phyloP scores from a whole-genome alignment of 2,329 filamentous ascomycete genomes.

The Orbilia blumenaviensis region DNA sequence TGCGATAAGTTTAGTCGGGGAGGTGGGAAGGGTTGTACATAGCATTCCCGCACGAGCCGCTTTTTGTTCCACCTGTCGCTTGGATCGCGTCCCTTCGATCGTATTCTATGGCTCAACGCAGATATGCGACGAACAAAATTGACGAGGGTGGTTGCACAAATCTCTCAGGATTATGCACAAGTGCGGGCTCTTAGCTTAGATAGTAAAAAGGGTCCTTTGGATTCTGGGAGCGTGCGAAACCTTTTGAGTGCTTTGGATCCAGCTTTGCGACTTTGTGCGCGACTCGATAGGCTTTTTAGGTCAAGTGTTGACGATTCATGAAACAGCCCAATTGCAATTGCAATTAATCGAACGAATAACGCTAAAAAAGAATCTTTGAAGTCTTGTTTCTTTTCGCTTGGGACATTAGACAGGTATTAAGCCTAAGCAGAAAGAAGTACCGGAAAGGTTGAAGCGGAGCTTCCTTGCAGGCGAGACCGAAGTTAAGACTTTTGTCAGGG shows the following conservation, averaged over 20 bases:
- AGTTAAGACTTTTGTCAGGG: slow-evolving; percentile 20
- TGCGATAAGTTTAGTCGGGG: slow-evolving; percentile 17
- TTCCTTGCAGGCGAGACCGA: slow-evolving; percentile 37
- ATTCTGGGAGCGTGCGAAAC: slow-evolving; percentile 31
- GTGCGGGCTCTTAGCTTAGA: background rate
- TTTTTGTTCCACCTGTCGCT: slow-evolving; percentile 29
- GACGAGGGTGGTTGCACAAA: slow-evolving; percentile 7
- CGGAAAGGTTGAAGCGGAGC: slow-evolving; percentile 39
- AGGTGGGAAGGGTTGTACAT: background rate
- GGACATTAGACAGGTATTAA: slow-evolving; percentile 22
- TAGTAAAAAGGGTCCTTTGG: too few species aligned
- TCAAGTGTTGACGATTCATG: too few species aligned
- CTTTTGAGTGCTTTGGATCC: slow-evolving; percentile 22
- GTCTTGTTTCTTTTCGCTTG: slow-evolving; percentile 13
- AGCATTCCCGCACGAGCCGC: slow-evolving; percentile 43
- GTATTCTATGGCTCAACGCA: background rate
- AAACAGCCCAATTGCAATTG: slow-evolving; percentile 9
- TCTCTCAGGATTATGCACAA: background rate
- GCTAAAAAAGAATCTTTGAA: slow-evolving; percentile 7
- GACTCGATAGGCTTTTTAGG: slow-evolving; percentile 13
- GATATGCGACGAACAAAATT: background rate
- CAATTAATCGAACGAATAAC: slow-evolving; percentile 11
- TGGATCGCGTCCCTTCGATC: slow-evolving; percentile 36
- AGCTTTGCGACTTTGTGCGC: too few species aligned
- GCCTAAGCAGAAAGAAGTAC: slow-evolving; percentile 43